These are phyloP conservation scores for Podila verticillata DNA, from an alignment of 192 early-diverging fungal genomes.

Conservation along the genomic window DNA sequence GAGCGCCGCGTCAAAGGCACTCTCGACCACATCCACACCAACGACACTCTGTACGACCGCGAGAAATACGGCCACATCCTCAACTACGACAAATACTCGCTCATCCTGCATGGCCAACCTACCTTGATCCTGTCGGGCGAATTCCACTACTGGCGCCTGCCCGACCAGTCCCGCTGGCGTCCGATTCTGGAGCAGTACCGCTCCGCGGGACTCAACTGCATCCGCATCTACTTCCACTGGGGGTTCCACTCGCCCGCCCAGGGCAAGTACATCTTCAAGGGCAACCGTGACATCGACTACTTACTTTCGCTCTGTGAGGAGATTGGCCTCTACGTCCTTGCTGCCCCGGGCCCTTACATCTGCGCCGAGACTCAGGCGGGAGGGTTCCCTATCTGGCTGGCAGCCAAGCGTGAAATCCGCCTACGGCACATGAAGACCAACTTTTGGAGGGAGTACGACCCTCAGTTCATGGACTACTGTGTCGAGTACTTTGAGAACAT, in stretches of 20 bases:
- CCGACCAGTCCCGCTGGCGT: slow-evolving; percentile 71
- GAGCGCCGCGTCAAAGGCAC: slow-evolving; percentile 31
- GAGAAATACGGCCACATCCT: slow-evolving; percentile 56
- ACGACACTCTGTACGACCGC: slow-evolving; percentile 43
- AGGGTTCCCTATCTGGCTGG: slow-evolving; percentile 82
- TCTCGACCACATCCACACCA: slow-evolving; percentile 22
- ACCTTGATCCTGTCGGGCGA: slow-evolving; percentile 77
- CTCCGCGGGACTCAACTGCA: slow-evolving; percentile 77
- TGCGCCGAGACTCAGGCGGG: slow-evolving; percentile 82
- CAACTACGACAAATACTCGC: slow-evolving; percentile 75
- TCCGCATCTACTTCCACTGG: slow-evolving; percentile 94
- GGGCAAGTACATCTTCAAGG: slow-evolving; percentile 79
- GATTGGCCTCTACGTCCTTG: slow-evolving; percentile 80
- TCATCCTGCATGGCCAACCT: slow-evolving; percentile 74
- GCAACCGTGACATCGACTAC: slow-evolving; percentile 74
- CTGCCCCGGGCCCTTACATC: slow-evolving; percentile 86
- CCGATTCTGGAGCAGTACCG: slow-evolving; percentile 76
- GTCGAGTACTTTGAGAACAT: slow-evolving; percentile 81
- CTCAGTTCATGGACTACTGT: slow-evolving; percentile 73
- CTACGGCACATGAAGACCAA: slow-evolving; percentile 76
- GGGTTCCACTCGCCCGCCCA: slow-evolving; percentile 83
- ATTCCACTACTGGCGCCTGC: slow-evolving; percentile 91
- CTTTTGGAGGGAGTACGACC: slow-evolving; percentile 75
- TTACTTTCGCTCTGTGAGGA: slow-evolving; percentile 79
- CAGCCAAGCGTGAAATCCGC: slow-evolving; percentile 75